Evolutionary conservation across 2,329 filamentous ascomycete species (phyloP).

Genomic region (Tolypocladium album): DNA sequence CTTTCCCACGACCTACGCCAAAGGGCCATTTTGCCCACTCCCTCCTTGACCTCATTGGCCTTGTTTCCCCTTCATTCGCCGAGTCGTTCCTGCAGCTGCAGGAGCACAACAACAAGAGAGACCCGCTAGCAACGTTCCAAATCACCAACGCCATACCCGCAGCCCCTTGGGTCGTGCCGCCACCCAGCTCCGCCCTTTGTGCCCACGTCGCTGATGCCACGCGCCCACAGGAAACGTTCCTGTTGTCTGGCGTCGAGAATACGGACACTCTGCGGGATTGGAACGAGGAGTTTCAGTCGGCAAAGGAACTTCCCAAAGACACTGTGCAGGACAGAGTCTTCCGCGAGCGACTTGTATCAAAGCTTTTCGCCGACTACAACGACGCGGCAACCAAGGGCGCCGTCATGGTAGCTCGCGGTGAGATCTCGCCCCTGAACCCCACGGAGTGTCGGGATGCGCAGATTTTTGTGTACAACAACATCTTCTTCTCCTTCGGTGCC

Average conservation of each 20-base stretch:
- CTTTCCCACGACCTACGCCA: constrained; percentile 65
- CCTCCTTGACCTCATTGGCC: constrained; percentile 65
- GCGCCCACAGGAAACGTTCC: constrained; percentile 82
- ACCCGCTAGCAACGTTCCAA: constrained; percentile 86
- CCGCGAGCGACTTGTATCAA: constrained; percentile 84
- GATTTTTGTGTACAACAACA: constrained; percentile 99
- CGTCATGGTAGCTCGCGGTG: constrained; percentile 82
- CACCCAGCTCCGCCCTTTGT: constrained; percentile 50
- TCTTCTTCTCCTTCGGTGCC: constrained; percentile 97
- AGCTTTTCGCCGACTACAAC: constrained; percentile 95
- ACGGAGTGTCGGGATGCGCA: constrained; percentile 88
- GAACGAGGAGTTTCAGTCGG: constrained; percentile 99
- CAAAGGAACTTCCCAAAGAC: constrained; percentile 85
- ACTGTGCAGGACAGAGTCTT: constrained; percentile 93
- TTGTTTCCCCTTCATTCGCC: constrained; percentile 76
- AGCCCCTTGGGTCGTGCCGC: constrained; percentile 81
- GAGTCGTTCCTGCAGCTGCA: constrained; percentile 67
- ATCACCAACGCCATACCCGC: constrained; percentile 91
- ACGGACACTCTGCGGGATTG: constrained; percentile 92
- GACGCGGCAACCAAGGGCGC: constrained; percentile 89
- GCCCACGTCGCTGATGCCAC: constrained; percentile 75
- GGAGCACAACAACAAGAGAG: constrained; percentile 73
- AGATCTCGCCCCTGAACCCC: constrained; percentile 88
- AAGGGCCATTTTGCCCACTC: constrained; percentile 79
- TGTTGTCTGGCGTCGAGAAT: constrained; percentile 85